Conservation (phyloP, 2,329 filamentous ascomycete species). For the Bimuria novae-zelandiae region DNA sequence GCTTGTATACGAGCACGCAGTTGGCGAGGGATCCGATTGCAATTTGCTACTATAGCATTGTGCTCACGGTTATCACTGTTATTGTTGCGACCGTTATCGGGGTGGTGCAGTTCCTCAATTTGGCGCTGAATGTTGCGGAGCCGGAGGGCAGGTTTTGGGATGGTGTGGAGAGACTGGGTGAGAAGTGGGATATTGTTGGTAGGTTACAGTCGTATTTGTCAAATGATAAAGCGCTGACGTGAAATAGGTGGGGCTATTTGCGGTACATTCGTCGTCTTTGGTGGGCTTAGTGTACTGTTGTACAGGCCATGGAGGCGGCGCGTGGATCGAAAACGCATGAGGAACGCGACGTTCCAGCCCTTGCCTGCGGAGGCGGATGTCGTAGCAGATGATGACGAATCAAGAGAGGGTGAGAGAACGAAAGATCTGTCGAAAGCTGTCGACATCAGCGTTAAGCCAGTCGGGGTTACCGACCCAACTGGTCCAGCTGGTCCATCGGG, state of each 20-base stretch:
- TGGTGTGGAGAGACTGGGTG: slow-evolving; percentile 65
- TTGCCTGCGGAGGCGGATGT: slow-evolving; percentile 20
- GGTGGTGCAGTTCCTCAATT: slow-evolving; percentile 77
- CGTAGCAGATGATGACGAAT: slow-evolving; percentile 13
- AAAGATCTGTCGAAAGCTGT: slow-evolving; percentile 14
- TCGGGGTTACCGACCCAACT: slow-evolving; percentile 23
- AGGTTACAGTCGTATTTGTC: slow-evolving; percentile 10
- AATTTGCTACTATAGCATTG: slow-evolving; percentile 90
- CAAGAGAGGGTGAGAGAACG: slow-evolving; percentile 1
- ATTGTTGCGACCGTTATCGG: slow-evolving; percentile 85
- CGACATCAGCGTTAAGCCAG: slow-evolving; percentile 20
- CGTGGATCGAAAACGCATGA: slow-evolving; percentile 51
- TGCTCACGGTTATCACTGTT: slow-evolving; percentile 82
- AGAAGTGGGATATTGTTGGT: slow-evolving; percentile 45
- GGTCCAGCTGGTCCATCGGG: slow-evolving; percentile 14
- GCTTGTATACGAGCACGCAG: slow-evolving; percentile 80
- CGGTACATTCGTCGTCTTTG: slow-evolving; percentile 79
- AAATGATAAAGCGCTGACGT: slow-evolving; percentile 3
- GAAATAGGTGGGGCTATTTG: slow-evolving; percentile 71
- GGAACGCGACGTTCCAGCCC: slow-evolving; percentile 35
- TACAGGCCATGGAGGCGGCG: slow-evolving; percentile 79
- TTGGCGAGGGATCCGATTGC: slow-evolving; percentile 83
- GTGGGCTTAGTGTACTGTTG: slow-evolving; percentile 70
- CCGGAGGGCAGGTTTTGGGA: slow-evolving; percentile 86
- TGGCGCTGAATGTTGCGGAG: slow-evolving; percentile 76